Base-by-base conservation (phyloP, 352 stramenopile species). In the Heterotrichella gracilis region DNA sequence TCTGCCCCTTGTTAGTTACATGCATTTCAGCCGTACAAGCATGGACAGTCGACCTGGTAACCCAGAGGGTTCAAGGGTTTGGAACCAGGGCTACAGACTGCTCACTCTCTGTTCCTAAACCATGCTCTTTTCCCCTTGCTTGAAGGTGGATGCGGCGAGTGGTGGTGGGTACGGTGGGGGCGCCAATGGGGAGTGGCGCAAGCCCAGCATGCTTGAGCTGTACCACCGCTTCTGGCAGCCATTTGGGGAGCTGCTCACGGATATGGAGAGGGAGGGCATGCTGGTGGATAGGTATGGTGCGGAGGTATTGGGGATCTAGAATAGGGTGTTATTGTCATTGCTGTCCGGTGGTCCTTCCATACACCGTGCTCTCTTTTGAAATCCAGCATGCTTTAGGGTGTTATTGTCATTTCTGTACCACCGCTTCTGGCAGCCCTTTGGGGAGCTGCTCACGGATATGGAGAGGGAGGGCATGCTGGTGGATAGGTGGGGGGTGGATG, bases 161-260 rank as follows among this genome's bases (percentile, higher is more conserved):
- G 42, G 76, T 98, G 2, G 75, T 85, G 68, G 71, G 85, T n/a
- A 85, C 85, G 73, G 77, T 99, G 20, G 74, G 82, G 32, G 32
- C 92, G 21, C 39, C 64, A 2, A n/a, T 75, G n/a, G 22, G 63
- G 20, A 3, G 25, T 42, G 3, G n/a, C 19, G 22, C 19, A 22
- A 67, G 24, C 21, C 14, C n/a, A 76, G n/a, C 69, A 87, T 96
- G 81, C 94, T 89, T 71, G 86, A 98, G 71, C 96, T 98, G 71
- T 99, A 99, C 77, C 71, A 82, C 40, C 72, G 84, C 68, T 94
- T 97, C 76, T 90, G 96, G 76, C 78, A 94, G 21, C 83, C 86
- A n/a, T 99, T 99, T 75, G 93, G 88, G 22, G 82, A 96, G 72
- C 86, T 95, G 22, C 80, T 99, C 1, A 97, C 92, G 2, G 90